Conservation (phyloP, 2,329 filamentous ascomycete genomes). For the Cyclaneusma minus region DNA sequence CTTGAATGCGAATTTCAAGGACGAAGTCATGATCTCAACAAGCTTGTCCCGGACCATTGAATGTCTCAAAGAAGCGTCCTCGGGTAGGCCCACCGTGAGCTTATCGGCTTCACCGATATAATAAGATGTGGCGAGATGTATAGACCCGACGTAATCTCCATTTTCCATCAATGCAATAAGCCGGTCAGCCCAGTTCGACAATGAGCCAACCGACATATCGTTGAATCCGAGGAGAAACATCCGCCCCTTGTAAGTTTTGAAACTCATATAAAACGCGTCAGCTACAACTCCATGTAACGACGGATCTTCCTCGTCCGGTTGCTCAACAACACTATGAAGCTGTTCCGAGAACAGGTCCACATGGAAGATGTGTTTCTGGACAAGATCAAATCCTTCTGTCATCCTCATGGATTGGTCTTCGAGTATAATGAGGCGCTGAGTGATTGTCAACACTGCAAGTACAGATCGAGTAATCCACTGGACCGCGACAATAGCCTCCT, state of each 20-base stretch:
- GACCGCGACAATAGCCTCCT: constrained; percentile 89
- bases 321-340: constrained; percentile 70
- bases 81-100: constrained; percentile 81
- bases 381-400: constrained; percentile 85
- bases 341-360: constrained; percentile 80
- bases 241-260: constrained; percentile 86
- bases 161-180: constrained; percentile 89
- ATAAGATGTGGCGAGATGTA: constrained; percentile 80
- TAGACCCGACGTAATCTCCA: constrained; percentile 88
- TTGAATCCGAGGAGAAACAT: constrained; percentile 90
- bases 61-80: constrained; percentile 62
- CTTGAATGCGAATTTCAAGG: constrained; percentile 75
- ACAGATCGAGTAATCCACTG: constrained; percentile 96
- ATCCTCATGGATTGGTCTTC: constrained; percentile 82
- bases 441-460: constrained; percentile 80
- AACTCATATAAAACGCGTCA: constrained; percentile 96
- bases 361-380: constrained; percentile 87
- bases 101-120: constrained; percentile 87
- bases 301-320: constrained; percentile 70
- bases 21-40: constrained; percentile 84
- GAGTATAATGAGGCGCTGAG: constrained; percentile 79
- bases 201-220: constrained; percentile 74
- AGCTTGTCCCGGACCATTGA: constrained; percentile 76
- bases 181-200: constrained; percentile 96
- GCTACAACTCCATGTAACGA: constrained; percentile 93